A percentile compares a stretch with the other conserved stretches of the same genome.
These are phyloP conservation scores for Aspergillus novofumigatus DNA, from an alignment of 2,329 filamentous ascomycete species.

Conservation along the genomic window DNA sequence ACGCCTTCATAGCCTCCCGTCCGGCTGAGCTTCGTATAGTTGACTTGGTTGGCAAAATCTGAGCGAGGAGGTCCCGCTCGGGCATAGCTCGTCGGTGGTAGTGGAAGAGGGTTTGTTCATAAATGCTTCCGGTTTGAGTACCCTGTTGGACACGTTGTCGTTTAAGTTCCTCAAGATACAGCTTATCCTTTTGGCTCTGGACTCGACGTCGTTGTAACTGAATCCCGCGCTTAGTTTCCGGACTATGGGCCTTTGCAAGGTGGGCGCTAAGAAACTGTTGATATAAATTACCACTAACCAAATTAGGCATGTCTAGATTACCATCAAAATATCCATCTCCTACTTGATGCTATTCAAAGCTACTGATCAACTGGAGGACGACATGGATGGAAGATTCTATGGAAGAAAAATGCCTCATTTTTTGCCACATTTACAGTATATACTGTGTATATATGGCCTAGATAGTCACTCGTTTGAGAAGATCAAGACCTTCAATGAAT, in stretches of 20 bases:
- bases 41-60: constrained; percentile 3
- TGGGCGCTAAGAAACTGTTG: not conserved
- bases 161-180: constrained; percentile 2
- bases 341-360: no score
- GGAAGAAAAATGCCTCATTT: no score
- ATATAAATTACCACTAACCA: no score
- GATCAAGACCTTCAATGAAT: no score
- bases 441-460: no score
- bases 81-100: constrained; percentile 10
- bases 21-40: constrained; percentile 5
- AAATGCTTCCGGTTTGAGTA: not conserved
- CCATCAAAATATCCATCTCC: no score
- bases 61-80: constrained; percentile 11
- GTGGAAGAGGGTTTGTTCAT: constrained; percentile 10
- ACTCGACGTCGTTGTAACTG: not conserved
- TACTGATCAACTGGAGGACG: no score
- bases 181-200: not conserved
- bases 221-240: not conserved
- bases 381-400: no score
- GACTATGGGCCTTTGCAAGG: not conserved
- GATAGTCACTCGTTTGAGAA: no score
- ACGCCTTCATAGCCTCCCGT: not conserved
- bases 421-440: no score
- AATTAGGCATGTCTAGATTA: no score
- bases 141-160: not conserved